Percentiles rank a stretch among this genome's conserved stretches.
These are phyloP conservation scores for Rehmannia glutinosa DNA, from an alignment of 257 asterid species.

Conservation along the genomic window DNA sequence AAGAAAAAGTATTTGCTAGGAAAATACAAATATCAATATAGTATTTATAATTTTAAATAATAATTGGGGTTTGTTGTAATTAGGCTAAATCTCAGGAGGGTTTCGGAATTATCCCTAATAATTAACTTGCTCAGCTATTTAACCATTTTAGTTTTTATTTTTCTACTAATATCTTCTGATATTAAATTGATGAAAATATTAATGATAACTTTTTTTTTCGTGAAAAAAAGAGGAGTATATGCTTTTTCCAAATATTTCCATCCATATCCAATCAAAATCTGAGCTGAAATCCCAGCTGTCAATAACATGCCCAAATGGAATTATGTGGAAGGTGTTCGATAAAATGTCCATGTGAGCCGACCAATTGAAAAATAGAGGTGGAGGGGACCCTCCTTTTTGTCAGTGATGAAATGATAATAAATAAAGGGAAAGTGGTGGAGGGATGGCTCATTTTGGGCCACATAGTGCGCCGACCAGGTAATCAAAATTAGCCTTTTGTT, in stretches of 20 bases:
- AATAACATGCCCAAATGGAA: slow-evolving; percentile 31
- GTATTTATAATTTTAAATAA: no score
- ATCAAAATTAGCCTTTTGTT: slow-evolving; percentile 3
- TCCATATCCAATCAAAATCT: slow-evolving; percentile 23
- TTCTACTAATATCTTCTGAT: no score
- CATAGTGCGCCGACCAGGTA: slow-evolving; percentile 31
- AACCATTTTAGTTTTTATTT: no score
- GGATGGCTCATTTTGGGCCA: slow-evolving; percentile 25
- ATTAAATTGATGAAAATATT: no score
- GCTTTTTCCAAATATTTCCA: slow-evolving; percentile 20
- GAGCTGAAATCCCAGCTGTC: slow-evolving; percentile 34
- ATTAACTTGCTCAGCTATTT: no score
- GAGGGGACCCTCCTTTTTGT: not conserved
- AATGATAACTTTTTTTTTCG: no score
- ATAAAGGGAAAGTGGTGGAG: not conserved
- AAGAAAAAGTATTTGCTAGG: no score
- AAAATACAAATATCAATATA: no score
- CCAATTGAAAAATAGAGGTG: slow-evolving; percentile 17
- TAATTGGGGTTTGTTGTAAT: no score
- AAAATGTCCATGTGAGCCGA: slow-evolving; percentile 40
- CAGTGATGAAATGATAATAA: not conserved
- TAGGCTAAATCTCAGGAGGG: no score
- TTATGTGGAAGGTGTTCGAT: slow-evolving; percentile 38
- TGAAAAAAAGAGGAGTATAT: not conserved
- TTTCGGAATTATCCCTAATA: no score